phyloP scores from a whole-genome alignment of 148 eudicot genomes.

The Rhododendron griersonianum region DNA sequence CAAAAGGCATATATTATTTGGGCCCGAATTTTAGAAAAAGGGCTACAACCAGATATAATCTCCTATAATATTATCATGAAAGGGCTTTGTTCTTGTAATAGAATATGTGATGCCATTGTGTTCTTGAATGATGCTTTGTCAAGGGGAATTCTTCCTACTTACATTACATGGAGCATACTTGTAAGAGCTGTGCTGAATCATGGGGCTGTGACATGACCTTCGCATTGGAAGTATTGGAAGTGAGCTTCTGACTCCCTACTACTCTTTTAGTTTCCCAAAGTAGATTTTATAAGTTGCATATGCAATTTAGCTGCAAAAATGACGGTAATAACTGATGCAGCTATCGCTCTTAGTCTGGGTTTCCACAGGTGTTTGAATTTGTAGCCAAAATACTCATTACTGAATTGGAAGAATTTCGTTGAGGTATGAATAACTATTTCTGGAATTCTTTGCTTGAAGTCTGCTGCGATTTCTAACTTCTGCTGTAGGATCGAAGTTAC shows the following conservation, averaged over 20 bases:
- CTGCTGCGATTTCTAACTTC: neutral
- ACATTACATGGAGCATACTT: conserved; percentile 79
- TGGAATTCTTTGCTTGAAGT: neutral
- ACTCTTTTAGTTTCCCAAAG: no score
- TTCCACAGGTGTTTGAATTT: neutral
- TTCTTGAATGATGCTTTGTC: conserved; percentile 61
- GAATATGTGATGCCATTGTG: conserved; percentile 42
- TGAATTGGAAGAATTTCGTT: neutral
- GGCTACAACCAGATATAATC: conserved; percentile 70
- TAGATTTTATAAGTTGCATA: neutral
- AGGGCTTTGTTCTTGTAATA: conserved; percentile 72
- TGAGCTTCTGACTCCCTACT: neutral
- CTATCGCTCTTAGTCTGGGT: neutral
- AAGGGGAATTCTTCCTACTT: conserved; percentile 51
- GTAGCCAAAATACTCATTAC: neutral
- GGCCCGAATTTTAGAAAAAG: conserved; percentile 55
- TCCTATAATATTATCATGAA: conserved; percentile 78
- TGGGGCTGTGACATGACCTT: conserved; percentile 15
- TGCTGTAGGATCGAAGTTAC: neutral
- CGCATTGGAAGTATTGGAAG: neutral
- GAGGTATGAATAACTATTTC: neutral
- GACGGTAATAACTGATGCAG: neutral
- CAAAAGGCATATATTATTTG: conserved; percentile 61
- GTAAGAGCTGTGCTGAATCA: conserved; percentile 55
- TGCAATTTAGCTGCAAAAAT: neutral